Evolutionary conservation across 345 rosid species (phyloP), one percentile per base, ranked within the genome.

Genomic region (Excoecaria cochinchinensis): DNA sequence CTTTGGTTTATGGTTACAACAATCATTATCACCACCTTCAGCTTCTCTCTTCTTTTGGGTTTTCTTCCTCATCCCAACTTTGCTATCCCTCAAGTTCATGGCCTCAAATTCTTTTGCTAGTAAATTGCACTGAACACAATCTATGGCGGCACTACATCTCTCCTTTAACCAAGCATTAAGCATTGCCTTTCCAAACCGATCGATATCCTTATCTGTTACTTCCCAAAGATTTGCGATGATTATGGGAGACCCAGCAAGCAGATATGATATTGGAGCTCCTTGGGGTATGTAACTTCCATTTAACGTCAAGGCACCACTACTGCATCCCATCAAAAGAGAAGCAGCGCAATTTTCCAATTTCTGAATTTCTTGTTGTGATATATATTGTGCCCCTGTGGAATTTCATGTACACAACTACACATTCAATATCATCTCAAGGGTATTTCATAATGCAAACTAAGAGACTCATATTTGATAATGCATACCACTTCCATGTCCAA

Each of bases 401-500:
- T 72, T 75, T 74, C 58, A 67, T 22, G 14, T 3, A 47, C 14
- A 65, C 50, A 39, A 40, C 51, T 71, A 42, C 63, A 13, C 58
- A 31, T 72, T 62, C 70, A 63, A 67, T 42, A 64, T 72, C 74
- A 79, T 58, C 59, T 69, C 79, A 40, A 72, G 8, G 11, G 69
- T 63, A 25, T 58, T 75, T 67, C n/a, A 46, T 11, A 19, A 74
- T 12, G 12, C 62, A 50, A 48, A 82, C 42, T 24, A 44, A 57
- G 25, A 61, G 48, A 24, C 21, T 31, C 57, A 62, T n/a, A 70
- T 36, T 46, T 7, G 13, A 71, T 38, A 38, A 19, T 68, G 71
- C 88, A 69, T 92, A 95, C 99, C 97, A 80, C 96, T 90, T 82
- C 98, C 98, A 78, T 95, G 99, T 78, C 97, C 98, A 46, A 93